Base-by-base conservation (phyloP, 352 stramenopile genomes). In the Phytopythium aichiense region DNA sequence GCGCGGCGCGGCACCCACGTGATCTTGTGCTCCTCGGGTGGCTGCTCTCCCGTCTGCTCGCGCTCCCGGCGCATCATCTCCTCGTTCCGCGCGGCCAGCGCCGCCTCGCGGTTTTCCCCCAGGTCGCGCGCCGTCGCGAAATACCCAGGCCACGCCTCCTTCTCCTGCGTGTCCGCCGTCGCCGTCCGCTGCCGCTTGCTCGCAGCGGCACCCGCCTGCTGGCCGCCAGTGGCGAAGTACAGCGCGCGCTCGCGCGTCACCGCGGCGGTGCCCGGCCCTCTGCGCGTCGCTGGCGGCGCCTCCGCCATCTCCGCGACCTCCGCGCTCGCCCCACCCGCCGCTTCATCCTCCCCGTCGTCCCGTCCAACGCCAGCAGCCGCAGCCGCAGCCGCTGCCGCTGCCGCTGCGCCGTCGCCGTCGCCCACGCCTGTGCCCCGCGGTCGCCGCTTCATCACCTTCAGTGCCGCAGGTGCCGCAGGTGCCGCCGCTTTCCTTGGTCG, bases 141-240 rank as follows among this genome's bases (percentile, higher is more conserved):
- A 70, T 92, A 92, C n/a, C 85, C 85, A 4, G 85, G 85, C 82
- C 82, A 94, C 18, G 81, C 68, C 56, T 84, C 71, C 37, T 60
- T 60, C 23, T 56, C 12, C n/a, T 60, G 58, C 33, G 54, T 16
- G 35, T 66, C 43, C 20, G 35, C 23, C 23, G 30, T n/a, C 12
- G 28, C 2, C 3, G 28, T 31, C 3, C 51, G 38, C 7, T 50
- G 11, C 31, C 31, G 28, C 35, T 58, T 58, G 22, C 12, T 38
- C 2, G 28, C 50, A 37, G 56, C 37, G 9, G 20, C 2, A 0
- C 45, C 11, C 23, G 45, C 18, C 45, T 52, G 45, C 13, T 61
- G 48, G 13, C 66, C 54, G 0, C 68, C 69, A 20, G 73, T 85
- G 35, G 76, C 76, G 40, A 86, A 86, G 63, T 71, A 86, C 23